Evolutionary conservation across 345 rosid species (phyloP), one percentile per base, ranked within the genome.

Genomic region (Eucalyptus regnans): DNA sequence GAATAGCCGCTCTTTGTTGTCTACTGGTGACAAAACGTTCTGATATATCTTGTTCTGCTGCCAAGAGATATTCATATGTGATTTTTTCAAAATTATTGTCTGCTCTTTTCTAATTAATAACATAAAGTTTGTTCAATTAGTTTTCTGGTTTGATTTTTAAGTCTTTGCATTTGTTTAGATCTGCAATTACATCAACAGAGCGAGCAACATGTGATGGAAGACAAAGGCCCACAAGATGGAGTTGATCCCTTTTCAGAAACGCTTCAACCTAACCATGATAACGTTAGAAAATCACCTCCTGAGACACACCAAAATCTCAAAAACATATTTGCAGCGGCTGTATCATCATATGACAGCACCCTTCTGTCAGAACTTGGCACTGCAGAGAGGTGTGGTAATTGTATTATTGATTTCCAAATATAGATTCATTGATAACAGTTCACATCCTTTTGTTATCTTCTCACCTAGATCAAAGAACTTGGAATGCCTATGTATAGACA

Each of bases 401-500:
- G 93, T 88, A 90, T 90, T 15, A 93, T 95, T 79, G 94, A 95
- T 92, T 95, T 95, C 87, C 93, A 95, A 90, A 95, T 95, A 92
- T 95, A 89, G 92, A 87, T 81, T 88, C 48, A 51, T 43, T 31
- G 86, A 86, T 11, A 41, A 76, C 84, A 76, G 84, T 76, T 76
- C 84, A 1, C 48, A 41, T 76, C 84, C 29, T 76, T 76, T 22
- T 76, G 84, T 76, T 41, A 41, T 76, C 84, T 76, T 20, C 29
- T 76, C 84, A 76, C 84, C 84, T 41, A 41, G 48, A 41, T 76
- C 48, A 76, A 41, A 41, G 84, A 76, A 20, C 48, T 37, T 76
- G 84, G 84, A 22, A 41, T 76, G 84, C 84, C 84, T 76, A 76
- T 76, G 84, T 41, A 20, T 37, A 76, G 48, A 41, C 84, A 37